A percentile compares a stretch with the other conserved stretches of the same genome.
Conservation (phyloP, 805 yeast genomes). For the Candida qinlingensis region DNA sequence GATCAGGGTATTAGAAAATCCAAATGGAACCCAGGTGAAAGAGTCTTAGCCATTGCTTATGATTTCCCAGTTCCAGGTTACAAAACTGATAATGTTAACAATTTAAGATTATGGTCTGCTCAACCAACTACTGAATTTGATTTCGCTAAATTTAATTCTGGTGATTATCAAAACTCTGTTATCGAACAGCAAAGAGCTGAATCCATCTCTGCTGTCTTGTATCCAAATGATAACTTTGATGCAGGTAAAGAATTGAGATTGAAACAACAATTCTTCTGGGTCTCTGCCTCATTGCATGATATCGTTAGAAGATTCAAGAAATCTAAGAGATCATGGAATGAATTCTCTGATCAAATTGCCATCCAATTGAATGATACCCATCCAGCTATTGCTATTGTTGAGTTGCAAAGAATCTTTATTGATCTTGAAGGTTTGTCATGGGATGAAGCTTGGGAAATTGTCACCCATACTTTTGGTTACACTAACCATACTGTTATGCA, state of each 20-base stretch:
- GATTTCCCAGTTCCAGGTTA: conserved; percentile 94
- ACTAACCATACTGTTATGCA: conserved; percentile 94
- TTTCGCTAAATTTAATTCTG: conserved; percentile 83
- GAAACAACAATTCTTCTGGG: conserved; percentile 97
- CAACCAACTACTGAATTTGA: conserved; percentile 89
- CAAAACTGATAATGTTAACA: conserved; percentile 76
- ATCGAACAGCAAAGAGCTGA: conserved; percentile 83
- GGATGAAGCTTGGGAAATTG: conserved; percentile 84
- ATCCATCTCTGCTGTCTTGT: conserved; percentile 85
- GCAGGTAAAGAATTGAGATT: conserved; percentile 87
- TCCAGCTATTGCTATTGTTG: conserved; percentile 88
- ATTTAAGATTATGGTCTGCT: conserved; percentile 85
- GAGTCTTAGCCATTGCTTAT: conserved; percentile 83
- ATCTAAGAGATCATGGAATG: conserved; percentile 67
- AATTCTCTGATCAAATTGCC: conserved; percentile 81
- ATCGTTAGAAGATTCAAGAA: conserved; percentile 87
- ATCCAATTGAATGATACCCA: conserved; percentile 94
- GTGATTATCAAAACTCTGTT: conserved; percentile 85
- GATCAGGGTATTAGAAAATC: conserved; percentile 48
- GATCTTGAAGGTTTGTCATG: conserved; percentile 79
- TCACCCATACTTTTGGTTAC: conserved; percentile 76
- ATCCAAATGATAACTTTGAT: conserved; percentile 91
- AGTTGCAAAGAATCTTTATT: conserved; percentile 77
- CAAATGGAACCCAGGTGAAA: conserved; percentile 86
- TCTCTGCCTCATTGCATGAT: conserved; percentile 87